Evolutionary conservation across 352 stramenopile genomes (phyloP).

Genomic region (Paralagenidium karlingii): DNA sequence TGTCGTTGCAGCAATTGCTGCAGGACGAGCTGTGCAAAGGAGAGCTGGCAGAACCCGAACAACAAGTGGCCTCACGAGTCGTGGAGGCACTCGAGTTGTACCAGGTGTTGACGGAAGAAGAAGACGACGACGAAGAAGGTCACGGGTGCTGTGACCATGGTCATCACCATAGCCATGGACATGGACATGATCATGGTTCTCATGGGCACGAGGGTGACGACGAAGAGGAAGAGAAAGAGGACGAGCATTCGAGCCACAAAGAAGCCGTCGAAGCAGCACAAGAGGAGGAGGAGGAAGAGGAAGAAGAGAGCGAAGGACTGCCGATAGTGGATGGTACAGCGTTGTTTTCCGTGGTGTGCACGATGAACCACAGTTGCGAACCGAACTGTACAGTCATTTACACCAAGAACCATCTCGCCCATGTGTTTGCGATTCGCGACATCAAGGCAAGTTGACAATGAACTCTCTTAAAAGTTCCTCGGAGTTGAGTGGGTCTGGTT

Average conservation of each 20-base stretch:
- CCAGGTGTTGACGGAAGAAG: background rate
- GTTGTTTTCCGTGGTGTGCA: constrained; percentile 87
- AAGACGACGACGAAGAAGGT: constrained; percentile 43
- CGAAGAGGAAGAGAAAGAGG: constrained; percentile 21
- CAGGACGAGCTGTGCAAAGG: too few species aligned
- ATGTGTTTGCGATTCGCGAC: constrained; percentile 60
- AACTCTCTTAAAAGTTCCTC: background rate
- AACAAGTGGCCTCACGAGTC: background rate
- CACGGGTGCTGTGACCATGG: constrained; percentile 20
- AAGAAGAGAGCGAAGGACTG: constrained; percentile 22
- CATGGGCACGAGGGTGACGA: constrained; percentile 14
- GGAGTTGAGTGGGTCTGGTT: background rate
- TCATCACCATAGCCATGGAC: constrained; percentile 10
- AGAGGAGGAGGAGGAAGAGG: constrained; percentile 22
- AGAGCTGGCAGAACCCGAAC: background rate
- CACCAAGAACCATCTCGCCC: constrained; percentile 54
- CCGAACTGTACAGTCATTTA: constrained; percentile 88
- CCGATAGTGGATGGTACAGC: constrained; percentile 93
- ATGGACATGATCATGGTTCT: constrained; percentile 8
- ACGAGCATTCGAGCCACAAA: constrained; percentile 19
- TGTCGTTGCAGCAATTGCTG: constrained; percentile 48
- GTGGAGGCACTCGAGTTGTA: background rate
- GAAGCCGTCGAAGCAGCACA: constrained; percentile 9
- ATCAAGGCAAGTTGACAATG: constrained; percentile 24
- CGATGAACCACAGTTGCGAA: constrained; percentile 95